These are phyloP conservation scores for Candida sanyaensis DNA, from an alignment of 1,139 yeast genomes.

Conservation along the genomic window DNA sequence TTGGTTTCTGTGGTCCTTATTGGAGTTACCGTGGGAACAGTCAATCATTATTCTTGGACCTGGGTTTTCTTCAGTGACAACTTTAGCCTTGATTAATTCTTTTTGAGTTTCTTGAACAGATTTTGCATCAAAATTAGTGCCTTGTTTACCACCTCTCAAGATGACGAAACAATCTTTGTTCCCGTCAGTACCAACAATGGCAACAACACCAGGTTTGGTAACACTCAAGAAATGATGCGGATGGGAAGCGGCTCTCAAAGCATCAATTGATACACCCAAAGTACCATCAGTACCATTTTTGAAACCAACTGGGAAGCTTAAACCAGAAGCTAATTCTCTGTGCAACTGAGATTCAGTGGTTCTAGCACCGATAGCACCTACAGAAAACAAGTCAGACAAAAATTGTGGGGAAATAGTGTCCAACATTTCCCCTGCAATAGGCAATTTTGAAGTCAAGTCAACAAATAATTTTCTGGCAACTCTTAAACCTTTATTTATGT, in stretches of 20 bases:
- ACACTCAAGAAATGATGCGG: slow-evolving; percentile 97
- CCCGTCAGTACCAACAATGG: slow-evolving; percentile 94
- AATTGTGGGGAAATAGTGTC: slow-evolving; percentile 99
- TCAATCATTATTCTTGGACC: slow-evolving; percentile 75
- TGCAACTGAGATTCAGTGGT: slow-evolving; percentile 98
- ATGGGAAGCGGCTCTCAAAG: slow-evolving; percentile 87
- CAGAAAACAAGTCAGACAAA: slow-evolving; percentile 84
- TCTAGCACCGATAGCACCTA: slow-evolving; percentile 99
- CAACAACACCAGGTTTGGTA: slow-evolving; percentile 94
- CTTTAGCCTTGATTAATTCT: slow-evolving; percentile 39
- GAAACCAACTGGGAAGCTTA: slow-evolving; percentile 97
- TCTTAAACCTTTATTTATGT: slow-evolving; percentile 92
- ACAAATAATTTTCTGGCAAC: slow-evolving; percentile 84
- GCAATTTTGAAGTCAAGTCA: slow-evolving; percentile 77
- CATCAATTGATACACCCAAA: slow-evolving; percentile 90
- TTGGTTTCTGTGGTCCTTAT: slow-evolving; percentile 91
- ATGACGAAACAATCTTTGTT: slow-evolving; percentile 87
- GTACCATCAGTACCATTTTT: slow-evolving; percentile 98
- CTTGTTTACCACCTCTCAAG: slow-evolving; percentile 92
- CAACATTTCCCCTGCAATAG: slow-evolving; percentile 98
- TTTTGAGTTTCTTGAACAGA: slow-evolving; percentile 77
- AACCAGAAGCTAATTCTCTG: slow-evolving; percentile 94
- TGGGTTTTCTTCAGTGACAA: slow-evolving; percentile 28
- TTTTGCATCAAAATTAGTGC: slow-evolving; percentile 86
- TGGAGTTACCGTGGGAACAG: slow-evolving; percentile 96